Conservation (phyloP, 805 yeast genomes). For the Martiniozyma abietophila region DNA sequence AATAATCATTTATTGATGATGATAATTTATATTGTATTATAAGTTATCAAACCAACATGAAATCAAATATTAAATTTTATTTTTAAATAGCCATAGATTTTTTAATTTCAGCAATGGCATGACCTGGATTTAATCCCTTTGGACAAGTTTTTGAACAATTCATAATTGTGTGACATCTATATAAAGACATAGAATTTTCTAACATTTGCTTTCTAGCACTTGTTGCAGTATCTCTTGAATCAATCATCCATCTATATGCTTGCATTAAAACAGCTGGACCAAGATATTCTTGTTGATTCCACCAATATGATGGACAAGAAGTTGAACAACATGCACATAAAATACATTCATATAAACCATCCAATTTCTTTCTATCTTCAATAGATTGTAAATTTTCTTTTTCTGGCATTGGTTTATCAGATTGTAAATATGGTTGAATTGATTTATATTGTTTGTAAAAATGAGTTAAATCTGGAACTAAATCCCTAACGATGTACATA, state of each 20-base stretch:
- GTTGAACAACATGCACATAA: conserved; percentile 98
- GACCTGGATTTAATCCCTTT: conserved; percentile 96
- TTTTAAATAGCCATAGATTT: conserved; percentile 77
- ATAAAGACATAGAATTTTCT: conserved; percentile 93
- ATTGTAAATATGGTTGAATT: conserved; percentile 92
- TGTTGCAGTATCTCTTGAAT: conserved; percentile 91
- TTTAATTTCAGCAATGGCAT: conserved; percentile 94
- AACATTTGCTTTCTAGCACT: conserved; percentile 74
- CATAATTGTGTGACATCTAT: conserved; percentile 99
- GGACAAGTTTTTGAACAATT: conserved; percentile 98
- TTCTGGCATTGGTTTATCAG: conserved; percentile 80
- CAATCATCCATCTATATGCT: conserved; percentile 98
- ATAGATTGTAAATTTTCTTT: conserved; percentile 85
- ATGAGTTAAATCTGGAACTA: conserved; percentile 95
- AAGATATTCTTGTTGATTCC: conserved; percentile 97
- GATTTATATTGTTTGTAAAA: conserved; percentile 98
- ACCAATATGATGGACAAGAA: conserved; percentile 99
- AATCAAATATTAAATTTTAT: neutral
- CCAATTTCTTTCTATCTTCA: conserved; percentile 91
- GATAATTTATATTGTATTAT: too few relatives aligned
- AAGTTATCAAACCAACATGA: conserved; percentile 1
- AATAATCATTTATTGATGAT: too few relatives aligned
- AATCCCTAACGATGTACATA: conserved; percentile 94
- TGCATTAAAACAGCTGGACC: conserved; percentile 99
- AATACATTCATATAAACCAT: conserved; percentile 95